A percentile compares a stretch with the other conserved stretches of the same genome.
Evolutionary conservation across 208 protist species (phyloP).

Genomic region (Leishmania aethiopica): DNA sequence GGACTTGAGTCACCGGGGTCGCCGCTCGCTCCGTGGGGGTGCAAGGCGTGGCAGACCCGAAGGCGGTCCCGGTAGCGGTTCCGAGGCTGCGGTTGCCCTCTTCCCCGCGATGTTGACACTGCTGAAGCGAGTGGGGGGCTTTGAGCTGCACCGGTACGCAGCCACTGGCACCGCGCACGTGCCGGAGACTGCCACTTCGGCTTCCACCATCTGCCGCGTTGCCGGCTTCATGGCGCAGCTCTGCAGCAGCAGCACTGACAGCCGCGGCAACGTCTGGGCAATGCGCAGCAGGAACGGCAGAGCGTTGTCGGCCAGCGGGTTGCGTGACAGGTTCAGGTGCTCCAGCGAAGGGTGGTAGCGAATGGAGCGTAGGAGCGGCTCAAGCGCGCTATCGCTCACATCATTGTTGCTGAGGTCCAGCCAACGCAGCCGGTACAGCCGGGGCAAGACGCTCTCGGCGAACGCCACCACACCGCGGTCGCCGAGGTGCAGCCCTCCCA

Average conservation of each 20-base stretch:
- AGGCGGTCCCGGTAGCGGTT: background rate
- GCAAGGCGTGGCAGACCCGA: slow-evolving; percentile 17
- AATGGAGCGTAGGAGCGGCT: slow-evolving; percentile 23
- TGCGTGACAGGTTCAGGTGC: slow-evolving; percentile 56
- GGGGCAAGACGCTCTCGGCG: slow-evolving; percentile 47
- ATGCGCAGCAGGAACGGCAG: slow-evolving; percentile 41
- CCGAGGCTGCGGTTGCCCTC: background rate
- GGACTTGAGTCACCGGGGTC: slow-evolving; percentile 2
- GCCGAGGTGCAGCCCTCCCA: slow-evolving; percentile 43
- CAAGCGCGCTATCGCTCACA: slow-evolving; percentile 47
- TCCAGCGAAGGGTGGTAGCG: slow-evolving; percentile 52
- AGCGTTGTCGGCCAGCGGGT: slow-evolving; percentile 47
- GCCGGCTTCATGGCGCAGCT: slow-evolving; percentile 41
- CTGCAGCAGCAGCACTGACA: slow-evolving; percentile 38
- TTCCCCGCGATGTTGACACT: background rate
- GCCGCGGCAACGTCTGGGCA: slow-evolving; percentile 31
- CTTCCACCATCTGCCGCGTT: slow-evolving; percentile 24
- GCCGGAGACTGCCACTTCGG: slow-evolving; percentile 25
- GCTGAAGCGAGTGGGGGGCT: background rate
- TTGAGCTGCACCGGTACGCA: background rate
- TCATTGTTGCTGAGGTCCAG: slow-evolving; percentile 64
- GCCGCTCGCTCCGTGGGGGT: slow-evolving; percentile 1
- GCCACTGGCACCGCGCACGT: slow-evolving; percentile 1
- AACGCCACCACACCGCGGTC: slow-evolving; percentile 47
- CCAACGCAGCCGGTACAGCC: slow-evolving; percentile 48